phyloP scores from a whole-genome alignment of 2,329 filamentous ascomycete species.

The Sordariomycetes sp. region DNA sequence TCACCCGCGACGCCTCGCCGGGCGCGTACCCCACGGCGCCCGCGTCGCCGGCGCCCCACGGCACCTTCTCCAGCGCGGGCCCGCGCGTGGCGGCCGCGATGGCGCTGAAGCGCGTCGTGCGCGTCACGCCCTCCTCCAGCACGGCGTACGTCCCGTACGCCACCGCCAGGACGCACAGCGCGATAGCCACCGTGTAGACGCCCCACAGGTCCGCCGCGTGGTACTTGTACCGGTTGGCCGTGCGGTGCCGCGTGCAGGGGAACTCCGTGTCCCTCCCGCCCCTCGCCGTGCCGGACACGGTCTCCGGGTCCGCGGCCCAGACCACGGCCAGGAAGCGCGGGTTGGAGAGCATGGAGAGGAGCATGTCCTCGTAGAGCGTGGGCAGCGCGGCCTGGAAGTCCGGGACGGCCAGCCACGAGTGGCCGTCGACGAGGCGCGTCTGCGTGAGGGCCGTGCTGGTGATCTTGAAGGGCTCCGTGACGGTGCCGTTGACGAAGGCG shows the following conservation, averaged over 20 bases:
- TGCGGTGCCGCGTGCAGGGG: slow-evolving; percentile 16
- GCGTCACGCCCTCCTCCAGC: slow-evolving; percentile 18
- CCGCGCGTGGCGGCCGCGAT: slow-evolving; percentile 27
- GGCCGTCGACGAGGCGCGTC: slow-evolving; percentile 25
- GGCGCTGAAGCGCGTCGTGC: slow-evolving; percentile 25
- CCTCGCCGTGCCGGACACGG: slow-evolving; percentile 10
- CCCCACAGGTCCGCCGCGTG: slow-evolving; percentile 19
- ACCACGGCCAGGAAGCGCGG: slow-evolving; percentile 20
- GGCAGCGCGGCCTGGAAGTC: slow-evolving; percentile 15
- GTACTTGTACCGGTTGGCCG: slow-evolving; percentile 17
- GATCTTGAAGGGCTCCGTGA: slow-evolving; percentile 13
- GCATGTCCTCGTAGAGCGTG: slow-evolving; percentile 21
- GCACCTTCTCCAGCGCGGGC: slow-evolving; percentile 20
- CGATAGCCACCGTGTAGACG: slow-evolving; percentile 21
- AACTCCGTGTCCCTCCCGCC: slow-evolving; percentile 14
- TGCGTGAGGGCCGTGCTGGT: slow-evolving; percentile 21
- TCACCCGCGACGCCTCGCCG: slow-evolving; percentile 6
- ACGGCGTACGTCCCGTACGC: slow-evolving; percentile 18
- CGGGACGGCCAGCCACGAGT: slow-evolving; percentile 14
- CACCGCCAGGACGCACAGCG: slow-evolving; percentile 16
- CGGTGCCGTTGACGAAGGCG: slow-evolving; percentile 17
- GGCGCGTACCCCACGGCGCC: not conserved
- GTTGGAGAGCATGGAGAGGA: slow-evolving; percentile 21
- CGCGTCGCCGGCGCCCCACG: slow-evolving; percentile 9
- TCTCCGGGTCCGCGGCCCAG: slow-evolving; percentile 16